Evolutionary conservation across 345 rosid genomes (phyloP), one percentile per base, ranked within the genome.

Genomic region (Leavenworthia alabamica): DNA sequence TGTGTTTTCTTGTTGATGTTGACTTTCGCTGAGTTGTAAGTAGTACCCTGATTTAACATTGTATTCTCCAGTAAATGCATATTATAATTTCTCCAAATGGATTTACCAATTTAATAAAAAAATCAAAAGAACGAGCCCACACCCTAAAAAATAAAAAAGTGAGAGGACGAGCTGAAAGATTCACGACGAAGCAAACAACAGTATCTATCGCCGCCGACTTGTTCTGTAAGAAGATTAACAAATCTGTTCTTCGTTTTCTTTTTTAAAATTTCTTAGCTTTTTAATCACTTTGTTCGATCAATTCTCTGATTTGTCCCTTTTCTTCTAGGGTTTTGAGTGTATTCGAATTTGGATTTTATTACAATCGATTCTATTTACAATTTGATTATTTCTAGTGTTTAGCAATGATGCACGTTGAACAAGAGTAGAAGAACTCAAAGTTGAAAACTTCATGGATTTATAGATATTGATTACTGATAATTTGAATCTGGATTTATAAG

Each of bases 181-280:
- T 46, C 56, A 57, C 57, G 57, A 61, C 42, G 62, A 69, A 43
- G 67, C 62, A 61, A 20, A 35, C 41, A 17, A 42, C 55, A 60
- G 40, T 51, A 52, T 51, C 54, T 51, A 51, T 51, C 61, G 31
- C 67, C 61, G 46, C 7, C 61, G n/a, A 3, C 22, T 1, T 45
- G 36, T 61, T 62, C 15, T 62, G 74, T 70, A 70, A 70, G 74
- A 5, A 47, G 10, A 22, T 20, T 28, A 36, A 35, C 13, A n/a
- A 8, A 16, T 56, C 62, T 51, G 32, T 45, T 70, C 35, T 62
- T 62, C 4, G 29, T 31, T 50, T 53, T 52, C 17, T 9, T 42
- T 22, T n/a, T n/a, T n/a, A n/a, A 3, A 36, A 3, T 16, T 23
- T 16, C 22, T 2, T 5, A 57, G 56, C 49, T 56, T 46, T n/a